Conservation (phyloP, 2,329 filamentous ascomycete genomes). For the Lasiodiplodia gonubiensis region DNA sequence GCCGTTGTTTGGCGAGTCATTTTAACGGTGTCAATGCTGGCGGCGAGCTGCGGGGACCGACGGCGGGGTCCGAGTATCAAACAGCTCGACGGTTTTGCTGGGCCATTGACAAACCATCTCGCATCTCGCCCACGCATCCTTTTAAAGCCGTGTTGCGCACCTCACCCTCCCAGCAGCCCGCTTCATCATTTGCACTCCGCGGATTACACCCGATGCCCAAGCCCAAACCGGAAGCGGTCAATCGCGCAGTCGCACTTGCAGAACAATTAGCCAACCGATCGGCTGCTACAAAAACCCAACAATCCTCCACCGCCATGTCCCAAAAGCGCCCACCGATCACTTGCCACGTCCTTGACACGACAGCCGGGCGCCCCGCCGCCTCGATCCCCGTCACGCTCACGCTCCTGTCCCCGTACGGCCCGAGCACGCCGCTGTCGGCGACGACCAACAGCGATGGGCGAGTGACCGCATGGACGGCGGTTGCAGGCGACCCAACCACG, state of each 20-base stretch:
- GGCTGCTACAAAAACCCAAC: conserved; percentile 7
- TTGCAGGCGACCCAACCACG: conserved; percentile 22
- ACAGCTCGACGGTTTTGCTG: conserved; percentile 9
- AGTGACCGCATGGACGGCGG: conserved; percentile 65
- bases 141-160: background rate
- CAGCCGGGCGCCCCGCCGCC: conserved; percentile 71
- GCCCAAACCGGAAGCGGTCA: conserved; percentile 22
- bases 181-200: background rate
- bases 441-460: conserved; percentile 78
- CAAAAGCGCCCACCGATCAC: conserved; percentile 65
- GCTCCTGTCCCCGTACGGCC: conserved; percentile 45
- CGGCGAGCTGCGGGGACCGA: conserved; percentile 16
- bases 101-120: conserved; percentile 12
- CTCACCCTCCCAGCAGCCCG: background rate
- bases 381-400: conserved; percentile 71
- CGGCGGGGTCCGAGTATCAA: conserved; percentile 24
- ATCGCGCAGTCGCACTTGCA: conserved; percentile 24
- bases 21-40: conserved; percentile 13
- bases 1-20: conserved; percentile 16
- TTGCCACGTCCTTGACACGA: conserved; percentile 85
- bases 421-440: conserved; percentile 37
- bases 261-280: conserved; percentile 19
- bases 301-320: conserved; percentile 23
- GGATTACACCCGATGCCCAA: conserved; percentile 14
- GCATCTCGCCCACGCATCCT: background rate